Percentiles rank a stretch among this genome's conserved stretches.
These are phyloP conservation scores for Corinectria fuckeliana DNA, from an alignment of 2,329 filamentous ascomycete species.

Conservation along the genomic window DNA sequence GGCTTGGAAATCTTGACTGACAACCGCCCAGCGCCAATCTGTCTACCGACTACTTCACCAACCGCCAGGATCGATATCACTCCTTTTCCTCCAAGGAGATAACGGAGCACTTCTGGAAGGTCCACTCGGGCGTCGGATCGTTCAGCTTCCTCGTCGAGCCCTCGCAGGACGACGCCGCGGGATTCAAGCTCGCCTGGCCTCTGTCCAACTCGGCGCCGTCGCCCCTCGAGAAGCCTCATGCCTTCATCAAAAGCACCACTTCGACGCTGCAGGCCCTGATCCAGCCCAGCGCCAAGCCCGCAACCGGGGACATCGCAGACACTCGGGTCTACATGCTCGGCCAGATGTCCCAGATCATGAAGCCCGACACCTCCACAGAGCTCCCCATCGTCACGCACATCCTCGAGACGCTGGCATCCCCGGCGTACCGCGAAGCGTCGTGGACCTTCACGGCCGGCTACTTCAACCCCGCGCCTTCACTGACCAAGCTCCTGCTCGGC, in stretches of 20 bases:
- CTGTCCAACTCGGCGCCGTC: slow-evolving; percentile 74
- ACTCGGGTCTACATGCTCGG: slow-evolving; percentile 86
- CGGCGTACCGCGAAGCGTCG: slow-evolving; percentile 70
- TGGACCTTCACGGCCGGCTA: slow-evolving; percentile 99
- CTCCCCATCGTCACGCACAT: slow-evolving; percentile 80
- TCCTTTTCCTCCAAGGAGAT: slow-evolving; percentile 81
- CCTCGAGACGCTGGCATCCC: slow-evolving; percentile 69
- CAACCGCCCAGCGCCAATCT: slow-evolving; percentile 71
- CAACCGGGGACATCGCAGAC: slow-evolving; percentile 48
- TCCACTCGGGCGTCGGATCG: slow-evolving; percentile 78
- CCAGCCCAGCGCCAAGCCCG: slow-evolving; percentile 39
- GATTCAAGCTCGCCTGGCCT: slow-evolving; percentile 76
- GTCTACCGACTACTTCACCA: slow-evolving; percentile 93
- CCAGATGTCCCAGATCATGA: slow-evolving; percentile 85
- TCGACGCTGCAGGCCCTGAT: slow-evolving; percentile 71
- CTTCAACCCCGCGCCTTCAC: slow-evolving; percentile 91
- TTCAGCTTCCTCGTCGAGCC: slow-evolving; percentile 84
- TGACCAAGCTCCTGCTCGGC: slow-evolving; percentile 79
- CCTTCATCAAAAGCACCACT: slow-evolving; percentile 75
- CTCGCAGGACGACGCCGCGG: slow-evolving; percentile 55
- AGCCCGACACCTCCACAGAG: slow-evolving; percentile 84
- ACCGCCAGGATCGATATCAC: slow-evolving; percentile 94
- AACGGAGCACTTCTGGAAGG: slow-evolving; percentile 79
- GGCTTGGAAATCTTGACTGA: slow-evolving; percentile 22
- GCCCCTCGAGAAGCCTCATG: slow-evolving; percentile 72